Evolutionary conservation across 495 filamentous ascomycete genomes (phyloP), one percentile per base, ranked within the genome.

Genomic region (Pyrenopolyporus hunteri): DNA sequence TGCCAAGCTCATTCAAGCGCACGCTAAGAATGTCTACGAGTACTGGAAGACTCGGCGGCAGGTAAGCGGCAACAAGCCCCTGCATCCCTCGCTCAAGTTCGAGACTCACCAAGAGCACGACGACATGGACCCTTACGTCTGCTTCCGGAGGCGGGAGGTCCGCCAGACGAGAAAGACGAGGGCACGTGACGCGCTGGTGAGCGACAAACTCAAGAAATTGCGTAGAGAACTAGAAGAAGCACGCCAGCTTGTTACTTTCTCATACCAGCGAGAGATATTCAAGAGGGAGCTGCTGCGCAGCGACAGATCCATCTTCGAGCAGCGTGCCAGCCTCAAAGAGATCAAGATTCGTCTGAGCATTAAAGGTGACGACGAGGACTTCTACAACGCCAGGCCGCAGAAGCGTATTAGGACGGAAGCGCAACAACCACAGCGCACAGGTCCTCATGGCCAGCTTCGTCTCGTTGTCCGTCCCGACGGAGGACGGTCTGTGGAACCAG

Each of bases 111-210:
- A 88, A 70, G 94, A 98, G 49, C 96, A 88, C 39, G 94, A 98
- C 73, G 94, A 98, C 64, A 83, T 89, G 63, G 94, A 98, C 76
- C 95, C 94, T 49, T 98, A 95, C 72, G 93, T 98, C 71, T 98
- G 94, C 78, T 98, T 98, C 83, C 87, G 94, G 59, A 89, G 95
- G 50, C 90, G 95, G 37, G 94, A 98, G 73, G 90, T 96, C 28
- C 90, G 94, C 33, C 91, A 94, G 73, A 91, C 91, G 43, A 88
- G 94, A 63, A 98, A 97, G 77, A 98, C 94, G 26, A 87, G 94
- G 68, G 89, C 91, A 40, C 83, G 94, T 67, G 95, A 98, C 80
- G 89, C 90, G 13, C 93, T 96, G 69, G 93, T 91, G 64, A 89
- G 88, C 47, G 94, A 98, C 67, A 98, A 97, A 73, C 82, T 98